phyloP scores from a whole-genome alignment of 768 basidiomycete species.

The Agaricus subrufescens region DNA sequence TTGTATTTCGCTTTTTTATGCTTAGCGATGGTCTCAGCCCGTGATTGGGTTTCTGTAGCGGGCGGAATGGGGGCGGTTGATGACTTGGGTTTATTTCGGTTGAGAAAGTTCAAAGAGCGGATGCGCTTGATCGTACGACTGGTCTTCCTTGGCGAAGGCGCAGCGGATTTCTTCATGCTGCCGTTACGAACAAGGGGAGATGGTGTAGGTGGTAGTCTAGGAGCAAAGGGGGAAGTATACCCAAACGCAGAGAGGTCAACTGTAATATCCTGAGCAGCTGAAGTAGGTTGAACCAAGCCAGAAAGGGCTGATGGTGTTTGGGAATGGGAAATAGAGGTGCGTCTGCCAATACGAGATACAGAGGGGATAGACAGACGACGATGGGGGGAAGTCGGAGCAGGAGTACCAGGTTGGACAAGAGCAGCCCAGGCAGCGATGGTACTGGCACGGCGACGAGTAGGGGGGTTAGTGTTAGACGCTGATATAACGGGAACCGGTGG shows the following conservation, averaged over 20 bases:
- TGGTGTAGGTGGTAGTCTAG: conserved; percentile 44
- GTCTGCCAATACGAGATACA: conserved; percentile 14
- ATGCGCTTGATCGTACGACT: conserved; percentile 13
- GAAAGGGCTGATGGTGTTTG: conserved; percentile 41
- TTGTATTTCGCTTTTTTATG: conserved; percentile 52
- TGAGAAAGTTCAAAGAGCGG: conserved; percentile 11
- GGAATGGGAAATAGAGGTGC: conserved; percentile 32
- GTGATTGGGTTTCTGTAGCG: conserved; percentile 5
- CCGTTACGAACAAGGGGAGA: conserved; percentile 24
- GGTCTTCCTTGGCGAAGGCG: conserved; percentile 14
- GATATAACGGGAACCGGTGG: conserved; percentile 12
- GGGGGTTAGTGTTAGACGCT: conserved; percentile 12
- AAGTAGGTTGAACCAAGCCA: conserved; percentile 39
- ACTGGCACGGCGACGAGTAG: conserved; percentile 30
- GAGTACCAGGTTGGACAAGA: conserved; percentile 66
- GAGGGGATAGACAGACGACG: conserved; percentile 26
- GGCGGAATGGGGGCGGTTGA: conserved; percentile 14
- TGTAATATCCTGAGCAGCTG: conserved; percentile 42
- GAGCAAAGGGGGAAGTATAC: conserved; percentile 64
- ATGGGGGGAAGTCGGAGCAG: conserved; percentile 38
- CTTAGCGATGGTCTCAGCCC: conserved; percentile 27
- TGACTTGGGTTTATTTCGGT: conserved; percentile 8
- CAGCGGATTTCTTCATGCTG: conserved; percentile 8
- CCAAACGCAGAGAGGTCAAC: conserved; percentile 59
- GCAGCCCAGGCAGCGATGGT: conserved; percentile 62